phyloP scores from a whole-genome alignment of 2,329 filamentous ascomycete species.

The Monosporascus sp. region DNA sequence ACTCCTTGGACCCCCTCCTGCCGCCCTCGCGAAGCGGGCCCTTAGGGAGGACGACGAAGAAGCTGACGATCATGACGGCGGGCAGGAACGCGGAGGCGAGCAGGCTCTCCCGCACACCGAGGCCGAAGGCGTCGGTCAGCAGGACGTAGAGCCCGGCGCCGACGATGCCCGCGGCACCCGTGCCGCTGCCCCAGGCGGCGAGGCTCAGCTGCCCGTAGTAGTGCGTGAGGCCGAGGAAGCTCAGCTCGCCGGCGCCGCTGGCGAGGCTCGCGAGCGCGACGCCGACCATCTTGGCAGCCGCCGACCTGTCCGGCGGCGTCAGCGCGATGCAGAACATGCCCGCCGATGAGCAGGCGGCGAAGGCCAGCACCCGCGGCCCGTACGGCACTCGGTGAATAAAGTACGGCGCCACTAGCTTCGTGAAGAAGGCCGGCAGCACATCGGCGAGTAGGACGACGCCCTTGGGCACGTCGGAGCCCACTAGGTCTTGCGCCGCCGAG shows the following conservation, averaged over 20 bases:
- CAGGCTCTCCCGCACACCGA: conserved; percentile 69
- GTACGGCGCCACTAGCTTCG: conserved; percentile 86
- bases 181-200: conserved; percentile 88
- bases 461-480: conserved; percentile 80
- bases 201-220: conserved; percentile 86
- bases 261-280: conserved; percentile 81
- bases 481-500: conserved; percentile 89
- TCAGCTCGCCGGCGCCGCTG: conserved; percentile 82
- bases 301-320: conserved; percentile 60
- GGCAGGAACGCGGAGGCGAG: conserved; percentile 76
- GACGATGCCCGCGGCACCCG: conserved; percentile 79
- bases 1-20: conserved; percentile 35
- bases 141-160: conserved; percentile 85
- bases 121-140: conserved; percentile 72
- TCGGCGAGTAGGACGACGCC: conserved; percentile 89
- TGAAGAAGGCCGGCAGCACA: conserved; percentile 81
- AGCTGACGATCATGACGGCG: conserved; percentile 75
- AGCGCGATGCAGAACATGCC: conserved; percentile 89
- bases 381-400: conserved; percentile 89
- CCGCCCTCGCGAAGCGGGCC: conserved; percentile 51
- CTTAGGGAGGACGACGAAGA: conserved; percentile 74
- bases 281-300: conserved; percentile 72
- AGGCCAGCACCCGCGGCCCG: conserved; percentile 63
- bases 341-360: conserved; percentile 67
- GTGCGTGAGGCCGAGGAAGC: conserved; percentile 85